Conservation (phyloP, 371 early-diverging fungal genomes). For the Rhizopus delemar region DNA sequence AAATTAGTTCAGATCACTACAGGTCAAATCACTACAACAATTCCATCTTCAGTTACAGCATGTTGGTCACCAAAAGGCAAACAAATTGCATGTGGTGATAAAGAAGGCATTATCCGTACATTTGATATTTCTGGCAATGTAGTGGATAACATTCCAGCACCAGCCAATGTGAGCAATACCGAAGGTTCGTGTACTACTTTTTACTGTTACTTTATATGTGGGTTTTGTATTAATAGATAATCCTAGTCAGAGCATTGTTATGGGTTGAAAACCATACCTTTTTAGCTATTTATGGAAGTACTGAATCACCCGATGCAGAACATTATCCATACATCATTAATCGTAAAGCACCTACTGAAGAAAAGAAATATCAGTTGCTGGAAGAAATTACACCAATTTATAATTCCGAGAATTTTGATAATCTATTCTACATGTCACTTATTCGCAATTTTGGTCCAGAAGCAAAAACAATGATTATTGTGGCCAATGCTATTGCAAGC, state of each 20-base stretch:
- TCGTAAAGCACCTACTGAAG: not conserved
- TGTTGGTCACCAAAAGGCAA: constrained; percentile 65
- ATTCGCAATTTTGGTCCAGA: constrained; percentile 43
- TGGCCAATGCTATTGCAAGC: constrained; percentile 40
- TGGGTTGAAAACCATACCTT: constrained; percentile 50
- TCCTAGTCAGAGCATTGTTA: constrained; percentile 41
- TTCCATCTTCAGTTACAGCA: constrained; percentile 33
- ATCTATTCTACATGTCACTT: constrained; percentile 47
- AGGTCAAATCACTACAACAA: constrained; percentile 19
- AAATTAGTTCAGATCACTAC: constrained; percentile 25
- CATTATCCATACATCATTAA: constrained; percentile 18
- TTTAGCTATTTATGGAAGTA: constrained; percentile 29
- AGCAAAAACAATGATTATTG: constrained; percentile 32
- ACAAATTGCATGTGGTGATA: constrained; percentile 48
- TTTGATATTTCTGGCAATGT: constrained; percentile 36
- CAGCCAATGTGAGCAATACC: not conserved
- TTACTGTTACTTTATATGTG: not conserved
- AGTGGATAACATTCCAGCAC: constrained; percentile 21
- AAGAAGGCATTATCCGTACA: constrained; percentile 35
- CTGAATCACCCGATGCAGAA: constrained; percentile 2
- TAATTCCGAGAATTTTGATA: constrained; percentile 29
- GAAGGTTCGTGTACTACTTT: not conserved
- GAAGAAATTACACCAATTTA: constrained; percentile 44
- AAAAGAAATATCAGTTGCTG: constrained; percentile 12
- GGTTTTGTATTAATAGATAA: not conserved